Base-by-base conservation (phyloP, 2,329 filamentous ascomycete species). In the Fusarium humuli region DNA sequence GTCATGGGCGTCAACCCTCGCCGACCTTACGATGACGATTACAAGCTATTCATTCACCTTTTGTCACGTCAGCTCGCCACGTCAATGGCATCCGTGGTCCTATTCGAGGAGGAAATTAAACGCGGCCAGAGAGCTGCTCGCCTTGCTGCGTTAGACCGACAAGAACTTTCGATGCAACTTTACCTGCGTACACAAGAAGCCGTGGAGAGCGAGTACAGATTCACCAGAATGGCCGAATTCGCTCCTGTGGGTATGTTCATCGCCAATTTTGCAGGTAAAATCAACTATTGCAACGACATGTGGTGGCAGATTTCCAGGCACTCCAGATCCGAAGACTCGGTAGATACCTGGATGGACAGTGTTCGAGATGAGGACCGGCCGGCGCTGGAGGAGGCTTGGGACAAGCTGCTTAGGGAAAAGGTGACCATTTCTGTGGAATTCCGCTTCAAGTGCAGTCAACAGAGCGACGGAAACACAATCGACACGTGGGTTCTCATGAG, bases 221-320 rank as follows among this genome's bases (percentile, higher is more conserved):
- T 96, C 76, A 93, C 92, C 1, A 86, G 92, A 46, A 94, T 96
- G 91, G 92, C 93, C 4, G 92, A 94, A 75, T 93, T 94, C 69
- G 91, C 92, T 0, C 93, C 93, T 0, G 92, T 94, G 2, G 93
- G 93, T 29, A 91, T 97, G 81, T 95, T 95, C 77, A 94, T 96
- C 71, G 91, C 92, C n/a, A 87, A 94, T 75, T 85, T 87, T 1
- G 79, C 84, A 42, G 93, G 93, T 6, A 83, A 86, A 25, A 92
- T 96, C 72, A 92, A 87, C 12, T 96, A 93, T 76, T 92, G 90
- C 77, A 97, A 97, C 76, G 91, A 94, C 67, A 92, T 91, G 76
- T 96, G 88, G 87, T 90, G 86, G 86, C 84, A 88, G 69, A 92
- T 94, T 34, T 91, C 91, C 0, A 84, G 90, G 34, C 89, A 92